A percentile compares a stretch with the other conserved stretches of the same genome.
phyloP scores from a whole-genome alignment of 306 rosid species.

The Gastrolobium villosum region DNA sequence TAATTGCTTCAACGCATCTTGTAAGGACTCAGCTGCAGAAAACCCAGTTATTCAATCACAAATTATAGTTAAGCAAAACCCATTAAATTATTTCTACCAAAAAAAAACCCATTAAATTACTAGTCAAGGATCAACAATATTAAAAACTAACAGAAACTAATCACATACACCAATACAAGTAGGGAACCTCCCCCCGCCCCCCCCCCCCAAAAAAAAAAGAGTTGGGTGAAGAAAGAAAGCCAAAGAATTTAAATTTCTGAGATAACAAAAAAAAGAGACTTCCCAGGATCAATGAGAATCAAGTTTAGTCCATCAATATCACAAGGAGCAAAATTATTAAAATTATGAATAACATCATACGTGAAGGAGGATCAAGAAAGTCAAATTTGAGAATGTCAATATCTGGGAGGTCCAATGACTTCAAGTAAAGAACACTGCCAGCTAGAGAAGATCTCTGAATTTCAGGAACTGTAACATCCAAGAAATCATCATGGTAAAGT shows the following conservation, averaged over 20 bases:
- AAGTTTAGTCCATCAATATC: slow-evolving; percentile 33
- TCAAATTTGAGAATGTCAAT: slow-evolving; percentile 93
- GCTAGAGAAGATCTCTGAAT: slow-evolving; percentile 95
- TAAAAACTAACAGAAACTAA: slow-evolving; percentile 31
- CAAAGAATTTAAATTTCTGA: slow-evolving; percentile 29
- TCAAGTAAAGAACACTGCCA: slow-evolving; percentile 95
- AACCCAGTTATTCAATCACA: slow-evolving; percentile 51
- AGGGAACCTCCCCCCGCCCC: background rate
- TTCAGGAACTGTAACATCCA: slow-evolving; percentile 96
- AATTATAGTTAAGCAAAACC: slow-evolving; percentile 28
- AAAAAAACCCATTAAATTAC: slow-evolving; percentile 20
- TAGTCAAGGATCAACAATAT: slow-evolving; percentile 26
- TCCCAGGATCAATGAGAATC: slow-evolving; percentile 21
- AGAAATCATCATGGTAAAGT: slow-evolving; percentile 73
- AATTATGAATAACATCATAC: slow-evolving; percentile 56
- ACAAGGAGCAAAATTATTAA: slow-evolving; percentile 26
- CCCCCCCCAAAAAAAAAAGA: background rate
- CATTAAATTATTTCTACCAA: background rate
- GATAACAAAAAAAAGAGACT: background rate
- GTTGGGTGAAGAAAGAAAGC: background rate
- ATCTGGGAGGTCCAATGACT: slow-evolving; percentile 95
- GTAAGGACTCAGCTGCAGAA: slow-evolving; percentile 85
- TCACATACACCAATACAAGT: slow-evolving; percentile 8
- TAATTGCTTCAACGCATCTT: slow-evolving; percentile 96
- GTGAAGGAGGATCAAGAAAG: slow-evolving; percentile 88